Conservation (phyloP, 768 basidiomycete species). For the Hemileccinum impolitum region DNA sequence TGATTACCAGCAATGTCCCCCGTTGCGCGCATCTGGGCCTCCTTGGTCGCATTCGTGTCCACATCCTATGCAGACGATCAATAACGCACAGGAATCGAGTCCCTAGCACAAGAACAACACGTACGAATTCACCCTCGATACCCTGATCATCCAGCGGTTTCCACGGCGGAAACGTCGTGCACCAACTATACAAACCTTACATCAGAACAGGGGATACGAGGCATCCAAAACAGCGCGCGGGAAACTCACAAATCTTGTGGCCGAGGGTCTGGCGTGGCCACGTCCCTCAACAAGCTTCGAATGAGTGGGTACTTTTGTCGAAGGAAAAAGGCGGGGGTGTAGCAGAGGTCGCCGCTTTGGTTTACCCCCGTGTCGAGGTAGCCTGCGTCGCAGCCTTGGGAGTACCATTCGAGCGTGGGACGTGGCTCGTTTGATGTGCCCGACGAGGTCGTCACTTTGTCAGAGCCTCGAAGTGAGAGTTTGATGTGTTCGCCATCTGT, state of each 20-base stretch:
- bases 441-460: background rate
- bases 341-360: background rate
- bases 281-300: slow-evolving; percentile 8
- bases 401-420: slow-evolving; percentile 3
- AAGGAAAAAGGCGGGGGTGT: slow-evolving; percentile 7
- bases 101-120: background rate
- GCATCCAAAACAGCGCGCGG: too few species aligned
- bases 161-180: slow-evolving; percentile 10
- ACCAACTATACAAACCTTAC: slow-evolving; percentile 4
- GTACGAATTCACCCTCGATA: background rate
- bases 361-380: background rate
- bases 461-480: slow-evolving; percentile 7
- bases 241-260: slow-evolving; percentile 11
- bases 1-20: slow-evolving; percentile 1
- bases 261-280: slow-evolving; percentile 5
- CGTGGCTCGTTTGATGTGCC: background rate
- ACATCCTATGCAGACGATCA: background rate
- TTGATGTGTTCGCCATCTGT: slow-evolving; percentile 9
- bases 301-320: slow-evolving; percentile 11
- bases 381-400: background rate
- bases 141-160: slow-evolving; percentile 12
- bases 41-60: background rate
- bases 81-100: background rate
- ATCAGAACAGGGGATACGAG: too few species aligned
- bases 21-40: background rate